Percentiles rank a stretch among this genome's conserved stretches.
Conservation (phyloP, 371 early-diverging fungal species). For the Cokeromyces recurvatus region DNA sequence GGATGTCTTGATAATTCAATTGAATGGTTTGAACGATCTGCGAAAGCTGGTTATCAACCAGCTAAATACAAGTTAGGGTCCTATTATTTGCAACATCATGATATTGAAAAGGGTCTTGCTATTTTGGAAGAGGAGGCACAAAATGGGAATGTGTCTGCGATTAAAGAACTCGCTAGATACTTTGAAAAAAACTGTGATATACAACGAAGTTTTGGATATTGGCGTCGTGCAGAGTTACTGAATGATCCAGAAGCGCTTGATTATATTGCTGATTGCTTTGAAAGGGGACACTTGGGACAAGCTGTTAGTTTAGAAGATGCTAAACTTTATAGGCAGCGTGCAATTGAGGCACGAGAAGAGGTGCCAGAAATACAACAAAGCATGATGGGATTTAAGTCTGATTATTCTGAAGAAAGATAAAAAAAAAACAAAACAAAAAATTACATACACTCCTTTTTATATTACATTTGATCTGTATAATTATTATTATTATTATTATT, state of each 20-base stretch:
- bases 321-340: neutral
- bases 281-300: constrained; percentile 11
- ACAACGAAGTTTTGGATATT: constrained; percentile 7
- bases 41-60: constrained; percentile 6
- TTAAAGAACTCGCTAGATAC: constrained; percentile 16
- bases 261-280: constrained; percentile 8
- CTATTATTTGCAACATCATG: constrained; percentile 5
- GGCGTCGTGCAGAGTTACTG: constrained; percentile 6
- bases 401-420: constrained; percentile 17
- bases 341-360: constrained; percentile 15
- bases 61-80: constrained; percentile 15
- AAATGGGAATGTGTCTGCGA: constrained; percentile 12
- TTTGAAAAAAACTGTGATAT: constrained; percentile 2
- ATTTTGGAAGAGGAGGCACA: constrained; percentile 11
- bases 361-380: constrained; percentile 18
- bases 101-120: constrained; percentile 1
- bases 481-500: neutral
- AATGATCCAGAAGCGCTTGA: constrained; percentile 20
- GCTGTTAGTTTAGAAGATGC: constrained; percentile 4
- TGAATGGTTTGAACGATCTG: constrained; percentile 13
- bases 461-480: too few species aligned
- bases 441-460: too few species aligned
- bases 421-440: too few species aligned
- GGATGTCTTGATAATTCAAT: constrained; percentile 16
- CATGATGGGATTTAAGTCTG: constrained; percentile 18